phyloP scores from a whole-genome alignment of 805 yeast genomes.

The Cyberlindnera subsufficiens region DNA sequence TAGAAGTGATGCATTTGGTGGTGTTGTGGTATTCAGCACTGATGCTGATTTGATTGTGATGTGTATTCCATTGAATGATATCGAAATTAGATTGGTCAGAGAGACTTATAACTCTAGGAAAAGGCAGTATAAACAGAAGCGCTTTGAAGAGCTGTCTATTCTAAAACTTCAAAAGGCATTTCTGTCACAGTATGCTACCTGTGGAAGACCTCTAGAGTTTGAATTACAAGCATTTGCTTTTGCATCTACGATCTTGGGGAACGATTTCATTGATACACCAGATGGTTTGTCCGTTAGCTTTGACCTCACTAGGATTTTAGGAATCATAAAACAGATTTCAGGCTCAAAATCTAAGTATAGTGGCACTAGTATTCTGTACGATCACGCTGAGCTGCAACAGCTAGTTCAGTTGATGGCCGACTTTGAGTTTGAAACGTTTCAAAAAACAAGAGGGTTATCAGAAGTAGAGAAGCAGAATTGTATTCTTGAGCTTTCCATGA shows the following conservation, averaged over 20 bases:
- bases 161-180: background rate
- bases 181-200: background rate
- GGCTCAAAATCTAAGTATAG: too few species aligned
- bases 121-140: constrained; percentile 58
- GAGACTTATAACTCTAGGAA: constrained; percentile 46
- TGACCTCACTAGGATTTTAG: background rate
- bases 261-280: constrained; percentile 90
- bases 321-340: too few species aligned
- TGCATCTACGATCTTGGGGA: constrained; percentile 73
- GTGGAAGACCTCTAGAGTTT: background rate
- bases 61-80: constrained; percentile 79
- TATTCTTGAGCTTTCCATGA: background rate
- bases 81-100: constrained; percentile 79
- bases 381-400: background rate
- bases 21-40: constrained; percentile 67
- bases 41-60: constrained; percentile 94
- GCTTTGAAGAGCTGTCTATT: constrained; percentile 58
- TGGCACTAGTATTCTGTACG: background rate
- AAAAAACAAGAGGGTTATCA: background rate
- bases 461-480: background rate
- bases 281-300: background rate
- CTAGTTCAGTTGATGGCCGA: constrained; percentile 28
- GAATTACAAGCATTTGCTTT: background rate
- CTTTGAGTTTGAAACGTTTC: constrained; percentile 1
- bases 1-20: constrained; percentile 36